Conservation (phyloP, 1,284 basidiomycete species). For the Rhodotorula mucilaginosa region DNA sequence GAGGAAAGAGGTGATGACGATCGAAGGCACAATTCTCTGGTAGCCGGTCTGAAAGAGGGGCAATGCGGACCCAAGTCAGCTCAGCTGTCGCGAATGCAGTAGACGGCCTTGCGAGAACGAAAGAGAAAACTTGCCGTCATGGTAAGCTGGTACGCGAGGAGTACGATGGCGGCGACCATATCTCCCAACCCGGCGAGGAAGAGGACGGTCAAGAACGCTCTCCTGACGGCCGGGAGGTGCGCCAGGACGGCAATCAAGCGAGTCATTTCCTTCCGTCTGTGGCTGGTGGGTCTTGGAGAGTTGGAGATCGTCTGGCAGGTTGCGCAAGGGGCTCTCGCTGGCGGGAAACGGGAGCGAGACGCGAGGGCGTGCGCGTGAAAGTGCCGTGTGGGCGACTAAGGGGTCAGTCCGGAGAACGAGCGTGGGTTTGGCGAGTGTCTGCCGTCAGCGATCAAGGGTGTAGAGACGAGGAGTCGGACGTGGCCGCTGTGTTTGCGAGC, state of each 20-base stretch:
- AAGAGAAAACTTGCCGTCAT: slow-evolving; percentile 10
- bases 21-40: slow-evolving; percentile 22
- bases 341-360: background rate
- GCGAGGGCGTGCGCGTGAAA: background rate
- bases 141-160: slow-evolving; percentile 27
- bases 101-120: background rate
- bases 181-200: slow-evolving; percentile 15
- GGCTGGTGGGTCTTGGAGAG: background rate
- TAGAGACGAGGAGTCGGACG: no score
- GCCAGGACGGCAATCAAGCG: slow-evolving; percentile 9
- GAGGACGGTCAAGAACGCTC: background rate
- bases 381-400: slow-evolving; percentile 33
- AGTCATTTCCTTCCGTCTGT: background rate
- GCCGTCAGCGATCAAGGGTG: no score
- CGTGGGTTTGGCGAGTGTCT: background rate
- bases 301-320: background rate
- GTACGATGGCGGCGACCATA: slow-evolving; percentile 21
- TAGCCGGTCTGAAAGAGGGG: slow-evolving; percentile 9
- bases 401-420: slow-evolving; percentile 12
- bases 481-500: background rate
- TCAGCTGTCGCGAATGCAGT: background rate
- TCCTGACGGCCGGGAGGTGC: slow-evolving; percentile 8
- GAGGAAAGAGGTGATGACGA: slow-evolving; percentile 26
- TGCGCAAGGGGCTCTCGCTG: background rate
- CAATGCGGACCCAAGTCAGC: background rate